phyloP scores from a whole-genome alignment of 148 eudicot species.

The Nyssa sinensis region DNA sequence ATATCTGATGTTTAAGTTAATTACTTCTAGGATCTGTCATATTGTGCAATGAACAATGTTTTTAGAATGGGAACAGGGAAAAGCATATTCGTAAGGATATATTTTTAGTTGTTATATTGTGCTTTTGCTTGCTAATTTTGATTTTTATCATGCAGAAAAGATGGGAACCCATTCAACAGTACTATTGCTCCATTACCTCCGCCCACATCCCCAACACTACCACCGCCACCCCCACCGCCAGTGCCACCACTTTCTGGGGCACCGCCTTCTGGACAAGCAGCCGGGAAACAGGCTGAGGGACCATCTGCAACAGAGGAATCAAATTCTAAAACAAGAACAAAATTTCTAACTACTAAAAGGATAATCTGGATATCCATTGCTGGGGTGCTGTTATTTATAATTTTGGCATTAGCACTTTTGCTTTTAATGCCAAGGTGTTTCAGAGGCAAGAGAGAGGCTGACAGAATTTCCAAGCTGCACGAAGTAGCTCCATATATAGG shows the following conservation, averaged over 20 bases:
- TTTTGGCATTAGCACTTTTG: slow-evolving; percentile 54
- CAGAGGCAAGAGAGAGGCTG: slow-evolving; percentile 42
- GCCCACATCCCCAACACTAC: slow-evolving; percentile 32
- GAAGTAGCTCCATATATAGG: slow-evolving; percentile 70
- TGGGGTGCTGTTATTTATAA: slow-evolving; percentile 48
- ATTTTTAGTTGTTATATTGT: slow-evolving; percentile 1
- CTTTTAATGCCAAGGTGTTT: slow-evolving; percentile 64
- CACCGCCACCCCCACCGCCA: slow-evolving; percentile 41
- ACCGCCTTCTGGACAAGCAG: slow-evolving; percentile 39
- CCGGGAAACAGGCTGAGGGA: slow-evolving; percentile 50
- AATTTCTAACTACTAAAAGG: slow-evolving; percentile 46
- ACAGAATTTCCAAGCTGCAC: slow-evolving; percentile 47
- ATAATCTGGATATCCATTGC: slow-evolving; percentile 69
- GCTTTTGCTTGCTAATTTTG: slow-evolving; percentile 7
- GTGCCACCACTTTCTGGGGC: slow-evolving; percentile 33
- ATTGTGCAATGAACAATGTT: not conserved
- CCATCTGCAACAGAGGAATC: slow-evolving; percentile 53
- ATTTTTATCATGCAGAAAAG: slow-evolving; percentile 45
- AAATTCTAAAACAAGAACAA: slow-evolving; percentile 38
- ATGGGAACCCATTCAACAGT: slow-evolving; percentile 73
- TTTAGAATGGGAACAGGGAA: not conserved
- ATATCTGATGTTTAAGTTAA: not conserved
- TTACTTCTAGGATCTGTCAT: not conserved
- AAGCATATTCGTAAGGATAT: not conserved
- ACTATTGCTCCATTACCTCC: slow-evolving; percentile 61